These are phyloP conservation scores for Russula dissimulans DNA, from an alignment of 768 basidiomycete species.

Conservation along the genomic window DNA sequence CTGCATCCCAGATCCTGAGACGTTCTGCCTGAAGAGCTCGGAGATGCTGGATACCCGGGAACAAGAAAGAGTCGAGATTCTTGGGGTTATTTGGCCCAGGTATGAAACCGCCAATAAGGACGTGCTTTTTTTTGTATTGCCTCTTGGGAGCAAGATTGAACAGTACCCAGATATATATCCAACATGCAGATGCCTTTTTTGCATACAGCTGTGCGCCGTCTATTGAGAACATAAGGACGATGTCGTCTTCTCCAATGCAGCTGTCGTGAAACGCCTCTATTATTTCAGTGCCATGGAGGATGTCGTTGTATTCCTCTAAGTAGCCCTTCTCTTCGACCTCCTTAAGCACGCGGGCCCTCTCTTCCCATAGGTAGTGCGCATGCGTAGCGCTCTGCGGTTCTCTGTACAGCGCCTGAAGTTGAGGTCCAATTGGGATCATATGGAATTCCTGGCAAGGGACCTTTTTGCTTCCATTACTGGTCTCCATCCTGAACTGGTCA, in stretches of 20 bases:
- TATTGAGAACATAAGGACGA: slow-evolving; percentile 30
- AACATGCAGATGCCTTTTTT: slow-evolving; percentile 28
- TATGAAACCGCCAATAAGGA: slow-evolving; percentile 25
- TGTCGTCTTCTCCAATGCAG: slow-evolving; percentile 23
- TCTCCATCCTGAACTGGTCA: no score
- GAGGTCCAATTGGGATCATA: no score
- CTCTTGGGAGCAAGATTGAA: slow-evolving; percentile 25
- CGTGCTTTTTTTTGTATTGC: slow-evolving; percentile 15
- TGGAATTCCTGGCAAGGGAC: not conserved
- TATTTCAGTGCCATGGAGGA: slow-evolving; percentile 25
- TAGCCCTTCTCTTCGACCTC: no score
- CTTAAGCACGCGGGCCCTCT: not conserved
- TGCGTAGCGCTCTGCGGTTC: not conserved
- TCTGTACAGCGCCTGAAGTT: not conserved
- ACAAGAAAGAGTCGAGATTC: slow-evolving; percentile 26
- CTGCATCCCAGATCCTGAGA: slow-evolving; percentile 23
- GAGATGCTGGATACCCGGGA: slow-evolving; percentile 28
- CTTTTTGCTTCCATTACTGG: not conserved
- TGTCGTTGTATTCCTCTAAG: slow-evolving; percentile 20
- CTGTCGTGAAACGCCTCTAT: slow-evolving; percentile 20
- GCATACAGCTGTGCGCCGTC: slow-evolving; percentile 36
- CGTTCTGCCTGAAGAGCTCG: slow-evolving; percentile 24
- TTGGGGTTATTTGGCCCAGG: slow-evolving; percentile 31
- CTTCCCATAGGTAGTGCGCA: not conserved
- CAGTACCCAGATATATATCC: slow-evolving; percentile 33